Conservation (phyloP, 73 alveolate species). For the Paramecium caudatum region DNA sequence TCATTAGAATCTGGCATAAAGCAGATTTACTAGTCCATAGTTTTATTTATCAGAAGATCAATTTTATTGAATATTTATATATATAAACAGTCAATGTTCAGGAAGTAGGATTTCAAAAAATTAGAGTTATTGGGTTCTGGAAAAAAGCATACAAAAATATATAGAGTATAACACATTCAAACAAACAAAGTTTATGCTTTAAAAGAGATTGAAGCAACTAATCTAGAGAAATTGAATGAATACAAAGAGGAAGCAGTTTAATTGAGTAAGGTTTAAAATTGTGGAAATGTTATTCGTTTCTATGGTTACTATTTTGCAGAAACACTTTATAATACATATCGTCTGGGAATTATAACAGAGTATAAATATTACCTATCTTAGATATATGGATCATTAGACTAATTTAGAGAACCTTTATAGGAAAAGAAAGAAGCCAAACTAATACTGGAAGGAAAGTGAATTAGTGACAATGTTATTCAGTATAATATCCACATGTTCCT, state of each 20-base stretch:
- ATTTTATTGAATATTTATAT: neutral
- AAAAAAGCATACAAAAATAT: constrained; percentile 96
- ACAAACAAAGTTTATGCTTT: constrained; percentile 93
- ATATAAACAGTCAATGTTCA: constrained; percentile 79
- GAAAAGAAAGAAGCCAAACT: constrained; percentile 87
- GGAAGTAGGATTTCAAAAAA: constrained; percentile 95
- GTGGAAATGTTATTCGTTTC: constrained; percentile 94
- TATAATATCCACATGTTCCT: constrained; percentile 91
- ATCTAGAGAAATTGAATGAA: constrained; percentile 95
- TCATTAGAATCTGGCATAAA: constrained; percentile 5
- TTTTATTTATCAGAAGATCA: constrained; percentile 36
- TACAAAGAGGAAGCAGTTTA: constrained; percentile 98
- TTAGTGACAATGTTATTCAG: constrained; percentile 90
- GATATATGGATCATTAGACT: constrained; percentile 90
- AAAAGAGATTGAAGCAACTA: constrained; percentile 97
- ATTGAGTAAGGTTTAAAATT: constrained; percentile 92
- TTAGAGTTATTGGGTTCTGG: constrained; percentile 97
- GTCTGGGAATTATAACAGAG: constrained; percentile 96
- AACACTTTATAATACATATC: constrained; percentile 94
- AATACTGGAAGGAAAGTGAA: constrained; percentile 91
- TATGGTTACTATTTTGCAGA: constrained; percentile 97
- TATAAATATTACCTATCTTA: neutral
- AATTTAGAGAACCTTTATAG: constrained; percentile 94
- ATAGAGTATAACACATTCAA: constrained; percentile 89
- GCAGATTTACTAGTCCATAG: constrained; percentile 21